Conservation (phyloP, 106 monocot genomes). For the Apostasia shenzhenica region DNA sequence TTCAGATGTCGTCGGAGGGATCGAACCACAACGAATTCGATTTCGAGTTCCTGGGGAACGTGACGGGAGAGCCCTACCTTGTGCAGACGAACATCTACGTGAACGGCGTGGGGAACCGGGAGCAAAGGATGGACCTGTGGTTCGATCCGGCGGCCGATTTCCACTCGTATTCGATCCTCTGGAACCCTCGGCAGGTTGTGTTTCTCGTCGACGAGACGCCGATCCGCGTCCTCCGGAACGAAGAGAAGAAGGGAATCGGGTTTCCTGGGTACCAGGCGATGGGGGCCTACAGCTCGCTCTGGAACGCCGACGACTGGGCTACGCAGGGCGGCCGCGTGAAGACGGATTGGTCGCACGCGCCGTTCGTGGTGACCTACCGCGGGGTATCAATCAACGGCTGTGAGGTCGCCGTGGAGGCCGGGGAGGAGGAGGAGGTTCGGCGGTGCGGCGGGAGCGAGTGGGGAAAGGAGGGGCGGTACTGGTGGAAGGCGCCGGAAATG, state of each 20-base stretch:
- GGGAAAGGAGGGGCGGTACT: slow-evolving; percentile 43
- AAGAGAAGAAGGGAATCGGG: slow-evolving; percentile 12
- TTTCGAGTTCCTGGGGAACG: slow-evolving; percentile 93
- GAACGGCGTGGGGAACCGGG: slow-evolving; percentile 72
- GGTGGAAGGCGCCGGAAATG: slow-evolving; percentile 72
- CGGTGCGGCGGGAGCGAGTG: slow-evolving; percentile 31
- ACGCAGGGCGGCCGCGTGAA: slow-evolving; percentile 88
- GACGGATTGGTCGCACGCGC: slow-evolving; percentile 87
- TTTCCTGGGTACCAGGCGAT: slow-evolving; percentile 71
- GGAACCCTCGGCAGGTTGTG: slow-evolving; percentile 55
- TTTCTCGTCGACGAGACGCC: slow-evolving; percentile 79
- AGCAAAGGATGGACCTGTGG: slow-evolving; percentile 84
- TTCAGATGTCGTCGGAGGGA: slow-evolving; percentile 67
- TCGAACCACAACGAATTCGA: slow-evolving; percentile 84
- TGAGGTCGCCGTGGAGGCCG: slow-evolving; percentile 6
- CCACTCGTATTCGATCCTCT: slow-evolving; percentile 70
- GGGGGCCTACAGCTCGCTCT: slow-evolving; percentile 84
- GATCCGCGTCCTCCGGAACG: slow-evolving; percentile 46
- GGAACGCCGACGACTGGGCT: slow-evolving; percentile 99
- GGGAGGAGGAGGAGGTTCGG: slow-evolving; percentile 21
- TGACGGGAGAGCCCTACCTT: slow-evolving; percentile 71
- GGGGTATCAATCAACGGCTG: slow-evolving; percentile 57
- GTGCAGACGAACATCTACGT: slow-evolving; percentile 90
- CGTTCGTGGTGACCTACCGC: slow-evolving; percentile 61
- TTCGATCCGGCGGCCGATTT: slow-evolving; percentile 88